Base-by-base conservation (phyloP, 306 rosid species). In the Gastrolobium villosum region DNA sequence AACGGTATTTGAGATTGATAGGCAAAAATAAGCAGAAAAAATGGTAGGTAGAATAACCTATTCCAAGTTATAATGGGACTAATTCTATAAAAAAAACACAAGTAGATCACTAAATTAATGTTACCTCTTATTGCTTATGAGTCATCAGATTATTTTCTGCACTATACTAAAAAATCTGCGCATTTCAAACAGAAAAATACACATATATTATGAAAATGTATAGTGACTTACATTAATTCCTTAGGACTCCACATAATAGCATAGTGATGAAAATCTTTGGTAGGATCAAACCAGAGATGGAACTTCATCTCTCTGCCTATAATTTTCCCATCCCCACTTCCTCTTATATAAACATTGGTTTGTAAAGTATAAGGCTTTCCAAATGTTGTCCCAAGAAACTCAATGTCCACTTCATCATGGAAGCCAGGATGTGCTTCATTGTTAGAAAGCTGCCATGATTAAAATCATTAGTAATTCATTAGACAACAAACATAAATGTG, bases 401-500 rank as follows among this genome's bases (percentile, higher is more conserved):
- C 99, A 40, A 95, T 93, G 86, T 95, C 99, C 45, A 95, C 99
- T 80, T 95, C 99, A 73, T 95, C 99, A 73, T 95, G 99, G 84
- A 81, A 87, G 5, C 99, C 99, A 0, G 97, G 99, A 83, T 95
- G 98, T 54, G 96, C 99, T 86, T 95, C 94, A 76, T 45, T 90
- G 81, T 95, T 95, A 11, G 99, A 95, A 35, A 95, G 97, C 99
- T 95, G 94, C 81, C 67, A 80, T 72, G 53, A 44, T 76, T 32
- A 55, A 75, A 71, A 43, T 48, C 30, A 60, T 59, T 74, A 70
- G 45, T 45, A 49, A 63, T 4, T 36, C 55, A 31, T 57, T 37
- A 46, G 14, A 35, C 43, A 13, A 10, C 4, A 10, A 41, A 34
- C 5, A 26, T 35, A 34, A 83, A 65, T 48, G 80, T 65, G 28